These are phyloP conservation scores for Elsinoe australis DNA, from an alignment of 2,329 filamentous ascomycete genomes.

Conservation along the genomic window DNA sequence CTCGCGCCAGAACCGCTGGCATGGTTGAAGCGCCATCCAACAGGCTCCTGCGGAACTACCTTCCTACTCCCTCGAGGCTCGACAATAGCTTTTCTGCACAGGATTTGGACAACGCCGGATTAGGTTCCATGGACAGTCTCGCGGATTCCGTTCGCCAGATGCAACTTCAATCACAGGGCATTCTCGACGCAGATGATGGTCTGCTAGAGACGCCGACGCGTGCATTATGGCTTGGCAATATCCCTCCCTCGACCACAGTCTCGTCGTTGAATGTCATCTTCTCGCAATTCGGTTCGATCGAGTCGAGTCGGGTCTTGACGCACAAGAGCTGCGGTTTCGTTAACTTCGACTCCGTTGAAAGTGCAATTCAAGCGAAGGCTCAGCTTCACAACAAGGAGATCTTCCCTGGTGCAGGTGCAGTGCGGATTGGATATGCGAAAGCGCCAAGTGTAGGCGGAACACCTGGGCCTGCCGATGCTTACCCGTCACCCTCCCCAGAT, in stretches of 20 bases:
- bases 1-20: constrained; percentile 83
- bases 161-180: constrained; percentile 59
- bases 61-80: constrained; percentile 66
- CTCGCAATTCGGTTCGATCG: constrained; percentile 80
- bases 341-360: constrained; percentile 89
- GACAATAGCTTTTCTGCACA: constrained; percentile 68
- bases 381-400: constrained; percentile 95
- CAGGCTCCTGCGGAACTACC: constrained; percentile 60
- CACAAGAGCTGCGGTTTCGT: constrained; percentile 99
- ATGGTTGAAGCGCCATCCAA: constrained; percentile 72
- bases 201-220: constrained; percentile 83
- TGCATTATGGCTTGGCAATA: constrained; percentile 93
- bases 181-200: constrained; percentile 65
- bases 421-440: constrained; percentile 95
- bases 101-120: constrained; percentile 67
- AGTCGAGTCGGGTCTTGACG: constrained; percentile 86
- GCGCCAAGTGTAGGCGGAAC: constrained; percentile 83
- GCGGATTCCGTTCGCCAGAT: constrained; percentile 76
- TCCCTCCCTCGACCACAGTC: constrained; percentile 91
- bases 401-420: constrained; percentile 89
- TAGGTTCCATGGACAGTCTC: constrained; percentile 70
- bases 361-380: constrained; percentile 79
- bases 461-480: constrained; percentile 78
- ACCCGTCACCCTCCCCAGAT: constrained; percentile 85
- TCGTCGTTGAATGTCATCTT: constrained; percentile 94